Conservation (phyloP, 805 yeast species). For the Hemisphaericaspora nanyangensis region DNA sequence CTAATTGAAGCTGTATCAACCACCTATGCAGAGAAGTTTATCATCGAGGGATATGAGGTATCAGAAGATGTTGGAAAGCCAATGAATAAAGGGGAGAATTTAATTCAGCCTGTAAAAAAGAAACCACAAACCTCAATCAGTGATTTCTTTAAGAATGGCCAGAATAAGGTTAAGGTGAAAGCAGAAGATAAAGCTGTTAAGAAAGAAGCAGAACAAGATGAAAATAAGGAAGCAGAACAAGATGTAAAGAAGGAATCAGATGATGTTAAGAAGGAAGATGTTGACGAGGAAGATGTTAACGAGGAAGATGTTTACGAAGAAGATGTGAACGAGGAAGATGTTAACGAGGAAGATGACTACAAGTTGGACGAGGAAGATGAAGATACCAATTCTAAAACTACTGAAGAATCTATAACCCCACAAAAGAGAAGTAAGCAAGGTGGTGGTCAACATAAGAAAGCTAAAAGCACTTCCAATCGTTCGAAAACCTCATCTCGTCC, state of each 20-base stretch:
- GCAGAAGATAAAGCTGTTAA: conserved; percentile 2
- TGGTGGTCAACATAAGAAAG: no score
- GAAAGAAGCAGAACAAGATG: conserved; percentile 3
- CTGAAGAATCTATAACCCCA: neutral
- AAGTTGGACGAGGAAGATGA: neutral
- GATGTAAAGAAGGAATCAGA: conserved; percentile 2
- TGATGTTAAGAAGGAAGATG: conserved; percentile 4
- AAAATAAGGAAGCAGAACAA: conserved; percentile 3
- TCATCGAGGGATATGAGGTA: conserved; percentile 55
- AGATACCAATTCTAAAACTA: neutral
- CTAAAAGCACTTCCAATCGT: neutral
- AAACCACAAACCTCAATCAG: conserved; percentile 21
- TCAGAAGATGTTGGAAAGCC: conserved; percentile 62
- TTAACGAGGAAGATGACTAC: neutral
- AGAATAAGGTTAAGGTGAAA: conserved; percentile 7
- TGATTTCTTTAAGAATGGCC: conserved; percentile 21
- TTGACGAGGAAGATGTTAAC: neutral
- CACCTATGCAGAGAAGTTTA: conserved; percentile 24
- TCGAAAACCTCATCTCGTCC: neutral
- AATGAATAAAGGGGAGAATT: conserved; percentile 40
- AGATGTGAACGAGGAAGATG: neutral
- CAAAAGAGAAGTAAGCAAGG: neutral
- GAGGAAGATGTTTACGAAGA: conserved; percentile 2
- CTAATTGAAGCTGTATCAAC: conserved; percentile 32
- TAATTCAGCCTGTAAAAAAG: conserved; percentile 22